Conservation (phyloP, 2,329 filamentous ascomycete genomes). For the Cladophialophora immunda region DNA sequence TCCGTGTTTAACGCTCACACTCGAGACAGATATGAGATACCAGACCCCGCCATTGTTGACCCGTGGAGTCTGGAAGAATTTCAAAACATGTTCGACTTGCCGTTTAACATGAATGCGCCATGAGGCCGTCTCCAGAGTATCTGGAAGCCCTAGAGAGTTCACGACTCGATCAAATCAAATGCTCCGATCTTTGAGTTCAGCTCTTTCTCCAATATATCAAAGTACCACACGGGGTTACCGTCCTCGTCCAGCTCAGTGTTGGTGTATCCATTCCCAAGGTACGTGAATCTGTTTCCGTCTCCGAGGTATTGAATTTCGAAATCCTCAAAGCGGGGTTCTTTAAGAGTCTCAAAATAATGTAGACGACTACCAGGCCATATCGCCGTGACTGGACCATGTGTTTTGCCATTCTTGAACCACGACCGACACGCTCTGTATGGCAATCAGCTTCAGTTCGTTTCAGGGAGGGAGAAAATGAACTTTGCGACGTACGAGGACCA, state of each 20-base stretch:
- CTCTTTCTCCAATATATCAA: slow-evolving; percentile 14
- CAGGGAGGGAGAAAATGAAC: too few species aligned
- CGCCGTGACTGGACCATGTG: slow-evolving; percentile 9
- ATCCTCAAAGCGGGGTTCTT: slow-evolving; percentile 47
- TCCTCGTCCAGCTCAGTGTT: slow-evolving; percentile 9
- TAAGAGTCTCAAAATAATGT: slow-evolving; percentile 42
- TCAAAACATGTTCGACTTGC: slow-evolving; percentile 3
- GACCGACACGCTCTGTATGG: slow-evolving; percentile 14
- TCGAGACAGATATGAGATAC: not conserved
- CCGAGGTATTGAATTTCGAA: slow-evolving; percentile 48
- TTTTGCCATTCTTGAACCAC: slow-evolving; percentile 35
- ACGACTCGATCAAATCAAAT: not conserved
- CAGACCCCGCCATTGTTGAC: not conserved
- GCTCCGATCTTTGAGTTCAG: not conserved
- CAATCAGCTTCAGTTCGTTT: not conserved
- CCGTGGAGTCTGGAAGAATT: slow-evolving; percentile 9
- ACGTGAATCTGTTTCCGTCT: slow-evolving; percentile 47
- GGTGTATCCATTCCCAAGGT: slow-evolving; percentile 50
- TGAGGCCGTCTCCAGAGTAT: too few species aligned
- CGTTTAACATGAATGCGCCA: not conserved
- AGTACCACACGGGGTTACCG: slow-evolving; percentile 21
- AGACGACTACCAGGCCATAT: slow-evolving; percentile 25
- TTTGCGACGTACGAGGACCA: slow-evolving; percentile 13
- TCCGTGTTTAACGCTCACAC: not conserved
- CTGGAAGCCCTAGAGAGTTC: not conserved